Conservation (phyloP, 495 filamentous ascomycete genomes). For the Lepraria neglecta region DNA sequence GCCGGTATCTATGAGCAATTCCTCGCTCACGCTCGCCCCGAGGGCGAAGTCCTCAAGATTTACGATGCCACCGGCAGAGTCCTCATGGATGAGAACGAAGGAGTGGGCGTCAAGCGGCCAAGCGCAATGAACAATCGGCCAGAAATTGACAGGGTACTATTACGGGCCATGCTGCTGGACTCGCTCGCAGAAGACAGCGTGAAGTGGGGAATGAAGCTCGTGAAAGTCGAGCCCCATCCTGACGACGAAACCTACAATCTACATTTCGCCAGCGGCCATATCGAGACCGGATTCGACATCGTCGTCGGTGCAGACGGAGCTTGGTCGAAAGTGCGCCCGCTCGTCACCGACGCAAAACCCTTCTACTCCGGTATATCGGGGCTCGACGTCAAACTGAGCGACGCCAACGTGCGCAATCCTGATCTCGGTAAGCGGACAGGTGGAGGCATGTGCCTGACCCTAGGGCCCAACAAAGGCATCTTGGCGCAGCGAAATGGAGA, state of each 20-base stretch:
- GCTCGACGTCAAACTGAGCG: slow-evolving; percentile 33
- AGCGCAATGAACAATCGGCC: slow-evolving; percentile 27
- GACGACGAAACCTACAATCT: slow-evolving; percentile 20
- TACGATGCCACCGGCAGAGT: slow-evolving; percentile 12
- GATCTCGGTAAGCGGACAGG: slow-evolving; percentile 37
- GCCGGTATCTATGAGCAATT: slow-evolving; percentile 47
- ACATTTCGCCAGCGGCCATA: slow-evolving; percentile 23
- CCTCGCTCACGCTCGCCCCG: slow-evolving; percentile 38
- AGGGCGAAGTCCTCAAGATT: slow-evolving; percentile 39
- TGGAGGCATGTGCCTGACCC: slow-evolving; percentile 38
- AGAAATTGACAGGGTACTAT: slow-evolving; percentile 32
- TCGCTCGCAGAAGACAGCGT: slow-evolving; percentile 28
- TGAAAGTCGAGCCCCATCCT: slow-evolving; percentile 21
- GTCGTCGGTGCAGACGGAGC: slow-evolving; percentile 44
- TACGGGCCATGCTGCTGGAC: slow-evolving; percentile 32
- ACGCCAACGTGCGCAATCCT: slow-evolving; percentile 30
- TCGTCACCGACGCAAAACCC: slow-evolving; percentile 43
- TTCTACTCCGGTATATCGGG: slow-evolving; percentile 43
- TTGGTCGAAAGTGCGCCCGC: slow-evolving; percentile 38
- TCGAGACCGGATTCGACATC: slow-evolving; percentile 34
- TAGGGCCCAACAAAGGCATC: slow-evolving; percentile 36
- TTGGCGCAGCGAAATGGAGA: slow-evolving; percentile 41
- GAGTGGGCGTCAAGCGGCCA: slow-evolving; percentile 20
- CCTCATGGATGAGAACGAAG: slow-evolving; percentile 28
- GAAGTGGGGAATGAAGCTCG: slow-evolving; percentile 29